phyloP scores from a whole-genome alignment of 2,329 filamentous ascomycete genomes.

The Pezicula carpinea region DNA sequence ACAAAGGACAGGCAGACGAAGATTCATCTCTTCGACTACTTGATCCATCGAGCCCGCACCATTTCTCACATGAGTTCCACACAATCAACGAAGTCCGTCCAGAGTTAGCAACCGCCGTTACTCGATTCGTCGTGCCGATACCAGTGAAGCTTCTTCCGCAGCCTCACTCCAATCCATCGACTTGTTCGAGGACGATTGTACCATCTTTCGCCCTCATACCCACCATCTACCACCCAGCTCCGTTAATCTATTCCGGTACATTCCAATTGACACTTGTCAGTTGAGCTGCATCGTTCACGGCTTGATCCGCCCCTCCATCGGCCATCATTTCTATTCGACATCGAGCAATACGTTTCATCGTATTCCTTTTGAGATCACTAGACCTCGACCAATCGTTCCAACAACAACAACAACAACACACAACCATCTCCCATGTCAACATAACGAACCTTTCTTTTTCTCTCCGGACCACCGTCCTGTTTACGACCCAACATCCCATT shows the following conservation, averaged over 20 bases:
- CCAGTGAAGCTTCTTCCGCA: not conserved
- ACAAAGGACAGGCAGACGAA: slow-evolving; percentile 29
- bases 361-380: slow-evolving; percentile 19
- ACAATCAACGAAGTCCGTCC: slow-evolving; percentile 34
- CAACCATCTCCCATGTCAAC: slow-evolving; percentile 28
- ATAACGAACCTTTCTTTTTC: slow-evolving; percentile 27
- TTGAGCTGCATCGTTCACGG: slow-evolving; percentile 13
- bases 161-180: slow-evolving; percentile 7
- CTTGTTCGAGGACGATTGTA: not conserved
- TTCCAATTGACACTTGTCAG: slow-evolving; percentile 15
- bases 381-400: slow-evolving; percentile 26
- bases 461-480: slow-evolving; percentile 22
- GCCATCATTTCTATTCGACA: slow-evolving; percentile 15
- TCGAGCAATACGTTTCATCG: slow-evolving; percentile 18
- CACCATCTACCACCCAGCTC: slow-evolving; percentile 5
- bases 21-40: slow-evolving; percentile 46
- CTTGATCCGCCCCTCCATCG: slow-evolving; percentile 17
- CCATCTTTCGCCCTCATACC: not conserved
- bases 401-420: too few relatives aligned
- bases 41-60: slow-evolving; percentile 34
- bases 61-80: slow-evolving; percentile 37
- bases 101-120: slow-evolving; percentile 27
- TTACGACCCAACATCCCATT: slow-evolving; percentile 37
- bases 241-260: slow-evolving; percentile 12
- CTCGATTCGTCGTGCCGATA: slow-evolving; percentile 6